These are phyloP conservation scores for Nemania serpens DNA, from an alignment of 2,329 filamentous ascomycete species.

Conservation along the genomic window DNA sequence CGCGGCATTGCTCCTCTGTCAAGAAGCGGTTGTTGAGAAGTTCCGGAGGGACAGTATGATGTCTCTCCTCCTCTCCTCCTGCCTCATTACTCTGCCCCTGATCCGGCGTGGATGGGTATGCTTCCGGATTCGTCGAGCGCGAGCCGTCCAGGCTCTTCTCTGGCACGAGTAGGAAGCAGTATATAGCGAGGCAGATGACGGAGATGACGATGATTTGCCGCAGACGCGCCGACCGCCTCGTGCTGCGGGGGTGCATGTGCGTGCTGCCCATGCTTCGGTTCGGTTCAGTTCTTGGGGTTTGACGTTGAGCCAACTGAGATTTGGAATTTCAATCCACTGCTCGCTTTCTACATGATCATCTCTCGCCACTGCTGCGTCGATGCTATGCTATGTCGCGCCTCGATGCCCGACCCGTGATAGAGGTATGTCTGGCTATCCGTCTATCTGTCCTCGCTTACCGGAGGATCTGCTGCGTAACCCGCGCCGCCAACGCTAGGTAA, in stretches of 20 bases:
- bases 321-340: not conserved
- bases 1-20: slow-evolving; percentile 48
- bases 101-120: slow-evolving; percentile 4
- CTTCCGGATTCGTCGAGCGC: slow-evolving; percentile 17
- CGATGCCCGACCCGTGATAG: too few relatives aligned
- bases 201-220: slow-evolving; percentile 37
- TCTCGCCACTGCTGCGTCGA: not conserved
- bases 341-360: slow-evolving; percentile 12
- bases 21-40: slow-evolving; percentile 46
- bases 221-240: slow-evolving; percentile 33
- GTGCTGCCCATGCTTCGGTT: slow-evolving; percentile 21
- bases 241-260: slow-evolving; percentile 16
- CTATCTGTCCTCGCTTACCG: slow-evolving; percentile 2
- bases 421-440: not conserved
- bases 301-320: not conserved
- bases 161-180: slow-evolving; percentile 36
- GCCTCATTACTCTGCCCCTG: not conserved
- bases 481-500: slow-evolving; percentile 6
- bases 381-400: slow-evolving; percentile 1
- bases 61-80: not conserved
- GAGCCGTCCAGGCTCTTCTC: slow-evolving; percentile 31
- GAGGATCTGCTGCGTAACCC: slow-evolving; percentile 9
- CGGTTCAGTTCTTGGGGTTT: too few relatives aligned
- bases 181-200: slow-evolving; percentile 38
- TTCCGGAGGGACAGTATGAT: slow-evolving; percentile 19